Evolutionary conservation across 2,329 filamentous ascomycete genomes (phyloP), one percentile per base, ranked within the genome.

Genomic region (Talaromyces marneffei): DNA sequence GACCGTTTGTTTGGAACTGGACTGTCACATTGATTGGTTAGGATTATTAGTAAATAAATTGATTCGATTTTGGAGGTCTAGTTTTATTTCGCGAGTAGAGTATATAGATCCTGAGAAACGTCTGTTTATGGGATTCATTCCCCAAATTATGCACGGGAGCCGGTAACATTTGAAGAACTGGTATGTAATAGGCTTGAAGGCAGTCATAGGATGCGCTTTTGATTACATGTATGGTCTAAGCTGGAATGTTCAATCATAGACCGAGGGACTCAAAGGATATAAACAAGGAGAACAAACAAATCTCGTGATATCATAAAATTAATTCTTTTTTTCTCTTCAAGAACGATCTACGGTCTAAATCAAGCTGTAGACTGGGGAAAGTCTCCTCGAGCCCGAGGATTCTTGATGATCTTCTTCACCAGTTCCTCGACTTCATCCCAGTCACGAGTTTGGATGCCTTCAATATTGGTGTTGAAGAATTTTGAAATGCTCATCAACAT

Each of bases 381-480:
- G 57, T 72, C 72, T 9, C 71, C 66, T 40, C 77, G 76, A 25
- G 77, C 74, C 60, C 78, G 73, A 5, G 75, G 72, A 60, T 76
- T 78, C 61, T 91, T 92, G 80, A 93, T 91, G 59, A 92, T 87
- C 58, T 83, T 83, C 76, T 95, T 91, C 62, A 97, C 89, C 65
- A 87, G 85, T 52, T 86, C 84, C 78, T 97, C 93, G 0, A 94
- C 91, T 62, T 86, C 81, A 70, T 97, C 94, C 92, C 93, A 97
- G 72, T 99, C 92, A 27, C 87, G 84, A 2, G 90, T 91, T 66
- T 92, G 87, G 54, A 99, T 85, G 66, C 88, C 87, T 52, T 91
- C 86, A 63, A 97, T 85, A 67, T 92, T 85, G 48, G 94, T 92
- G 61, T 84, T 83, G 75, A 95, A 97, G 74, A 89, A 87, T 14